Evolutionary conservation across 1,284 basidiomycete genomes (phyloP).

Genomic region (Fomitopsis betulina): DNA sequence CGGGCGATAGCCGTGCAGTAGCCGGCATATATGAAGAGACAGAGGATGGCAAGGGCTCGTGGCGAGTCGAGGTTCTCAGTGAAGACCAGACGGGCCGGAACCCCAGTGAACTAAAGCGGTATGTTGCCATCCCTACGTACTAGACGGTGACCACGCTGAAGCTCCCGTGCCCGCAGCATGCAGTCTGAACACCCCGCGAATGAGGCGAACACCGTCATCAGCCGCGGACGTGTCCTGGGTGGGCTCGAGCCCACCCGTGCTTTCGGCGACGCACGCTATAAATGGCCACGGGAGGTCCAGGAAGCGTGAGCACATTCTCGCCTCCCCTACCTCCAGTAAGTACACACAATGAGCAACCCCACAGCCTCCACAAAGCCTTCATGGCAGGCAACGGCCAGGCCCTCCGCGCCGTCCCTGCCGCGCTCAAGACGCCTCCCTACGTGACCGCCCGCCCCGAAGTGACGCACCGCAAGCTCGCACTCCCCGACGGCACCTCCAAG

Average conservation of each 20-base stretch:
- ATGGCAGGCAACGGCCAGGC: conserved; percentile 57
- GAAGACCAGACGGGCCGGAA: conserved; percentile 97
- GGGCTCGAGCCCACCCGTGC: conserved; percentile 93
- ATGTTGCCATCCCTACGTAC: conserved; percentile 7
- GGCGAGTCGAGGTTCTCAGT: conserved; percentile 89
- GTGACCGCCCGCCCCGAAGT: conserved; percentile 90
- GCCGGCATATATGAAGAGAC: conserved; percentile 86
- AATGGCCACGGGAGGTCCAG: conserved; percentile 76
- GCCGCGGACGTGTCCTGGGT: conserved; percentile 84
- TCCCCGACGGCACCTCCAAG: conserved; percentile 23
- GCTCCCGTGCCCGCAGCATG: conserved; percentile 62
- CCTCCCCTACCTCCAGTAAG: background rate
- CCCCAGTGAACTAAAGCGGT: conserved; percentile 75
- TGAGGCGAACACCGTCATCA: conserved; percentile 81
- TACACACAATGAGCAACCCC: background rate
- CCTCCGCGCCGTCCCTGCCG: conserved; percentile 54
- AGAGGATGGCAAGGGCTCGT: conserved; percentile 55
- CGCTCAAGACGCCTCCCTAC: conserved; percentile 89
- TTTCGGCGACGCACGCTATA: conserved; percentile 95
- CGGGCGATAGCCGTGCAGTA: conserved; percentile 94
- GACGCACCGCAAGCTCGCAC: conserved; percentile 68
- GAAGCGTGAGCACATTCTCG: conserved; percentile 49
- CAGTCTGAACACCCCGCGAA: conserved; percentile 84
- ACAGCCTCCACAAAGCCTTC: conserved; percentile 65
- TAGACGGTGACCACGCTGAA: background rate